Conservation (phyloP, 1,284 basidiomycete species). For the Pyrrhoderma lamaoense region DNA sequence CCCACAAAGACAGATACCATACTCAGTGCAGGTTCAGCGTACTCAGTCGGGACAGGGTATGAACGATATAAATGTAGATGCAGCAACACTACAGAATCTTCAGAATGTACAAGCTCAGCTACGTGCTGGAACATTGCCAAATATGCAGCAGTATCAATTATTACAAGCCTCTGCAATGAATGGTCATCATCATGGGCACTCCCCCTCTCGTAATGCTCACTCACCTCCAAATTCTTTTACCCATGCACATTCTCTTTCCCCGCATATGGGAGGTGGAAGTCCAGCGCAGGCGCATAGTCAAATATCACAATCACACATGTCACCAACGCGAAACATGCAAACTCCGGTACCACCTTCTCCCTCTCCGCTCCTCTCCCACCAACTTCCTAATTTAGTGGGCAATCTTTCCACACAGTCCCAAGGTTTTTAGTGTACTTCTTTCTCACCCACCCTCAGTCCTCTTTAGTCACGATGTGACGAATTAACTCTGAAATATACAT, state of each 20-base stretch:
- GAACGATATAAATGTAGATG: not conserved
- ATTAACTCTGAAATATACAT: not conserved
- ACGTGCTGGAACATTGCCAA: slow-evolving; percentile 3
- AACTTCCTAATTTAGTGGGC: slow-evolving; percentile 11
- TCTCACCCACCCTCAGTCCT: too few species aligned
- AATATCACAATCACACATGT: slow-evolving; percentile 2
- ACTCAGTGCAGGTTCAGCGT: slow-evolving; percentile 26
- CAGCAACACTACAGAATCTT: not conserved
- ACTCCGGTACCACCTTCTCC: slow-evolving; percentile 16
- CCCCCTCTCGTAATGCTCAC: slow-evolving; percentile 11
- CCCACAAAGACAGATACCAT: slow-evolving; percentile 34
- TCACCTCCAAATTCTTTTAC: slow-evolving; percentile 9
- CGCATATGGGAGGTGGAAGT: slow-evolving; percentile 9
- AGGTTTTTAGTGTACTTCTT: slow-evolving; percentile 8
- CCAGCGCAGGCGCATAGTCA: slow-evolving; percentile 12
- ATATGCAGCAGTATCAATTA: slow-evolving; percentile 8
- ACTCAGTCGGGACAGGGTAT: slow-evolving; percentile 6
- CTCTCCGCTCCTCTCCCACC: slow-evolving; percentile 18
- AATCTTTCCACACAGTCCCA: slow-evolving; percentile 14
- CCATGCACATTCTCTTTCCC: slow-evolving; percentile 11
- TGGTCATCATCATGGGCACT: slow-evolving; percentile 16
- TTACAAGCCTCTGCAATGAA: slow-evolving; percentile 8
- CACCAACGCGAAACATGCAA: slow-evolving; percentile 16
- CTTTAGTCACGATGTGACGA: too few species aligned
- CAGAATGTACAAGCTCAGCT: not conserved